Conservation (phyloP, 176 grass and related monocot genomes). For the Aechmea fasciata region DNA sequence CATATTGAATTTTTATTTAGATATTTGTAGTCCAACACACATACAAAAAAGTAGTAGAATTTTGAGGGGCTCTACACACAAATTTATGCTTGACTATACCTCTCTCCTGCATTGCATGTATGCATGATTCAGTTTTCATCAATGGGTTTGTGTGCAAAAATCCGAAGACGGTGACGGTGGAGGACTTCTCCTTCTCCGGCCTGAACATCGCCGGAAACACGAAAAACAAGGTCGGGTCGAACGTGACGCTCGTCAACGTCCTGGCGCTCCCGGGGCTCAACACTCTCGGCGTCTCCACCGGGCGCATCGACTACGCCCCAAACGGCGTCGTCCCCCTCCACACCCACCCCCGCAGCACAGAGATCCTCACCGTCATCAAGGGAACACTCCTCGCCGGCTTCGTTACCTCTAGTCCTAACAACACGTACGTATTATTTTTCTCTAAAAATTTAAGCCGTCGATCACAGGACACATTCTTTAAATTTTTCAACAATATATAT, state of each 20-base stretch:
- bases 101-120: not conserved
- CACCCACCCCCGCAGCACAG: slow-evolving; percentile 46
- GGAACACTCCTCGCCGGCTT: slow-evolving; percentile 43
- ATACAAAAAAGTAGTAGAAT: too few relatives aligned
- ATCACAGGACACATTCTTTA: too few relatives aligned
- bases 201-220: slow-evolving; percentile 14
- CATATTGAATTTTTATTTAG: too few relatives aligned
- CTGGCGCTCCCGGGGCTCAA: slow-evolving; percentile 32
- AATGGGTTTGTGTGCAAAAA: slow-evolving; percentile 55
- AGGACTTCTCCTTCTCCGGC: slow-evolving; percentile 47
- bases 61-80: too few relatives aligned
- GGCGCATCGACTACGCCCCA: slow-evolving; percentile 18
- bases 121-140: not conserved
- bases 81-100: too few relatives aligned
- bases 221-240: slow-evolving; percentile 43
- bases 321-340: slow-evolving; percentile 33
- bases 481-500: too few relatives aligned
- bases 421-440: not conserved
- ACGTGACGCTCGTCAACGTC: slow-evolving; percentile 42
- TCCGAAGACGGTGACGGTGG: not conserved
- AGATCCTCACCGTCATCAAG: slow-evolving; percentile 37
- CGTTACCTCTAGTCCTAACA: slow-evolving; percentile 22
- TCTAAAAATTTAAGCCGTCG: too few relatives aligned
- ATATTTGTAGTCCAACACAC: too few relatives aligned
- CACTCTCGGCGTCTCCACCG: slow-evolving; percentile 37